Evolutionary conservation across 164 flowering plant genomes (phyloP), one percentile per base, ranked within the genome.

Genomic region (Vitis vinifera): DNA sequence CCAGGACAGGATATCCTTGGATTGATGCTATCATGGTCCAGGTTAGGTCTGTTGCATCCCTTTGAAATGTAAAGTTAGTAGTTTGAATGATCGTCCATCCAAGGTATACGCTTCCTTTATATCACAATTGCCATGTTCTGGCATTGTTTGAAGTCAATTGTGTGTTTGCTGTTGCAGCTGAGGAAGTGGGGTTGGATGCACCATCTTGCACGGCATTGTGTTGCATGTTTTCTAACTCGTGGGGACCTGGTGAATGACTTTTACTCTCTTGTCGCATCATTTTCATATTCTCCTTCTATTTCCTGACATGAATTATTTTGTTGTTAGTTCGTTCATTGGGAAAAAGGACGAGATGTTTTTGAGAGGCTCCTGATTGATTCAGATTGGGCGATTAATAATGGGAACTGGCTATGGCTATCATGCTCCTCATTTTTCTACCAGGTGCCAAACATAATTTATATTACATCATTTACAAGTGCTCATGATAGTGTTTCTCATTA

Each of bases 11-110:
- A 63, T 94, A 77, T 71, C 99, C 99, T 73, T 94, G 99, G 99
- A 94, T 94, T 82, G 99, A 94, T 87, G 97, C 98, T 77, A 91
- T 94, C 69, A 94, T 92, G 97, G 79, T 87, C 70, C 99, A 94
- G 97, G 98, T 91, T 72, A 69, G 83, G 2, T 70, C 44, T 55
- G 44, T 62, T 17, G 59, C 3, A 4, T 59, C 9, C 29, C 59
- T 51, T 37, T 37, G 0, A 37, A 37, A 37, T 37, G 44, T 37
- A 37, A 37, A 37, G 6, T 37, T 37, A 37, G 44, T 37, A 37
- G 7, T 37, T 37, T 37, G 44, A 37, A 37, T 37, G 44, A 37
- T 37, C 44, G 6, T 66, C 6, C 29, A 12, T 0, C 8, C n/a
- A 16, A 16, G 55, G 65, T 16, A 1, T 10, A 9, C 3, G 5